phyloP scores from a whole-genome alignment of 1,284 basidiomycete species.

The Quambalaria eucalypti region DNA sequence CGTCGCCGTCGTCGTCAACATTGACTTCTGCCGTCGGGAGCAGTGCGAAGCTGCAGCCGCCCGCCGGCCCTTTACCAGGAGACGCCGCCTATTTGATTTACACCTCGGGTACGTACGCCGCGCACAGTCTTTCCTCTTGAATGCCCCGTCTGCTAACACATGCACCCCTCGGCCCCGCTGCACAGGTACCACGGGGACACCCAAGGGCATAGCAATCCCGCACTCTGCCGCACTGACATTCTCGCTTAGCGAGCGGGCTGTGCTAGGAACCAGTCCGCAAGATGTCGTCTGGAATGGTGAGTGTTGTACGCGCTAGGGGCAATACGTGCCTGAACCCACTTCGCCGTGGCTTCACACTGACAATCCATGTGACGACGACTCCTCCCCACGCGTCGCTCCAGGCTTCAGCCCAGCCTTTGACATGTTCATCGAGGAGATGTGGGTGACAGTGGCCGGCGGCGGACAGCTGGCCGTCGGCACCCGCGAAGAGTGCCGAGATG shows the following conservation, averaged over 20 bases:
- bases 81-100: slow-evolving; percentile 9
- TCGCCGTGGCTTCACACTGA: too few relatives aligned
- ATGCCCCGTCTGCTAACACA: too few relatives aligned
- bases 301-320: too few relatives aligned
- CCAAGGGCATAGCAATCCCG: slow-evolving; percentile 9
- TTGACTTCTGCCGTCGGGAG: too few relatives aligned
- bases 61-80: not conserved
- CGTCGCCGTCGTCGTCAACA: too few relatives aligned
- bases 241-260: slow-evolving; percentile 1
- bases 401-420: slow-evolving; percentile 9
- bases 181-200: slow-evolving; percentile 7
- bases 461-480: slow-evolving; percentile 7
- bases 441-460: slow-evolving; percentile 9
- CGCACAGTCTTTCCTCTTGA: too few relatives aligned
- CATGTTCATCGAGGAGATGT: slow-evolving; percentile 9
- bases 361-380: too few relatives aligned
- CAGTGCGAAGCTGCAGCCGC: not conserved
- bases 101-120: too few relatives aligned
- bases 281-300: slow-evolving; percentile 7
- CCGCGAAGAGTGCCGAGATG: slow-evolving; percentile 6
- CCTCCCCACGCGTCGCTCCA: too few relatives aligned
- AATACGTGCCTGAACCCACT: too few relatives aligned
- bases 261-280: not conserved
- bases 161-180: too few relatives aligned
- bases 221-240: slow-evolving; percentile 6